Base-by-base conservation (phyloP, 805 yeast genomes). In the Pichia nanzhaoensis region DNA sequence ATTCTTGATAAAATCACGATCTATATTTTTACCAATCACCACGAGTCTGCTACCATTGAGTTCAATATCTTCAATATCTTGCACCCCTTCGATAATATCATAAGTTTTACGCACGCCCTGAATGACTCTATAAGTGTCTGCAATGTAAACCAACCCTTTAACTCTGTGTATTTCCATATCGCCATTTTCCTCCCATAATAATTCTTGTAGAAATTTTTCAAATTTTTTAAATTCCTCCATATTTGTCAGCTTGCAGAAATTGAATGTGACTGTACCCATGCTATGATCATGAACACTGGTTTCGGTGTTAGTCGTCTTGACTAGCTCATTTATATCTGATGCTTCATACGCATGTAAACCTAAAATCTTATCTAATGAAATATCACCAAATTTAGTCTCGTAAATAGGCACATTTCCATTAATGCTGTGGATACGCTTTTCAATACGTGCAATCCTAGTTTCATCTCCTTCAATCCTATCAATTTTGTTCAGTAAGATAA, bases 61-160 rank as follows among this genome's bases (percentile, higher is more conserved):
- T 14, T 45, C 42, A 19, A 57, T 21, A 1, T 52, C 54, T 6
- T 42, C 42, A 1, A 46, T 21, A 12, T 50, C 42, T 13, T 52
- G 53, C 3, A n/a, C 20, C 1, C 63, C 65, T 4, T 75, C 79
- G 4, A 82, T 71, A 3, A 87, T 69, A 51, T 93, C 99, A 63
- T 88, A 93, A 0, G 95, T 88, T 45, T 89, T 93, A 48, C 98
- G 71, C 0, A 93, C 99, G 12, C 95, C 98, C 61, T 93, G 99
- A 10, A 93, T 65, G 7, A 89, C 84, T 51, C 75, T 72, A 19
- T 73, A 78, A 0, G 28, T 35, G 3, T 62, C 56, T 2, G 58
- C 60, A 7, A 62, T 57, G 49, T 80, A 73, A 7, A 89, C 51
- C 9, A 86, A 61, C 1, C 96, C 98, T 59, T 93, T 93, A 2